These are phyloP conservation scores for Elongisporangium undulatum DNA, from an alignment of 352 stramenopile species.

Conservation along the genomic window DNA sequence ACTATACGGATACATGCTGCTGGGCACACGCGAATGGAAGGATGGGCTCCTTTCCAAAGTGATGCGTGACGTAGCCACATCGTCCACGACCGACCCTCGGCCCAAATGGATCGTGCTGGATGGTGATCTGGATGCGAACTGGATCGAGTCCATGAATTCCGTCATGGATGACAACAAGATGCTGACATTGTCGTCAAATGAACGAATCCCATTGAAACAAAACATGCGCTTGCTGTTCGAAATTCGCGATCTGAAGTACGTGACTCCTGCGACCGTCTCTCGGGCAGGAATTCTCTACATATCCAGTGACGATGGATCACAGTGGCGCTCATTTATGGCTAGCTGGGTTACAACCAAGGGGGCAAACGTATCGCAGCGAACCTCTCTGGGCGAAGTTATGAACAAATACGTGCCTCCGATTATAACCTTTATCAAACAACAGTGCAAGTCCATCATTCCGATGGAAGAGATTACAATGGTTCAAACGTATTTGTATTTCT, in stretches of 20 bases:
- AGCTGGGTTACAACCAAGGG: constrained; percentile 87
- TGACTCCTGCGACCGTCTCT: constrained; percentile 93
- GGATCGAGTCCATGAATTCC: constrained; percentile 90
- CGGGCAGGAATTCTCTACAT: constrained; percentile 96
- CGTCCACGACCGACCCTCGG: constrained; percentile 44
- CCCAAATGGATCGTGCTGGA: constrained; percentile 97
- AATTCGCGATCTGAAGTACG: constrained; percentile 93
- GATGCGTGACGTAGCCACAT: constrained; percentile 89
- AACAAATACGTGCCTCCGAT: constrained; percentile 88
- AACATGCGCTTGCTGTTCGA: constrained; percentile 96
- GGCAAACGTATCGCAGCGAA: constrained; percentile 44
- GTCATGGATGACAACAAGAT: constrained; percentile 91
- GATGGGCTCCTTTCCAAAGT: constrained; percentile 93
- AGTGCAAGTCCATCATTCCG: constrained; percentile 86
- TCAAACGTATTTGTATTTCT: constrained; percentile 89
- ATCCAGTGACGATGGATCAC: constrained; percentile 87
- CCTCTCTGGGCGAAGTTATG: constrained; percentile 49
- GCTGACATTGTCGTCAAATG: constrained; percentile 91
- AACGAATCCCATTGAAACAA: constrained; percentile 93
- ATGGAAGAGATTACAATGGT: constrained; percentile 91
- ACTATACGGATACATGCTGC: constrained; percentile 95
- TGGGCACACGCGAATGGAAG: constrained; percentile 94
- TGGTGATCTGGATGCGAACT: constrained; percentile 83
- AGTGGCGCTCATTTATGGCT: constrained; percentile 91
- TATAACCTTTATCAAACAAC: constrained; percentile 83